A percentile compares a stretch with the other conserved stretches of the same genome.
Conservation (phyloP, 352 stramenopile genomes). For the Globisporangium nagaii region DNA sequence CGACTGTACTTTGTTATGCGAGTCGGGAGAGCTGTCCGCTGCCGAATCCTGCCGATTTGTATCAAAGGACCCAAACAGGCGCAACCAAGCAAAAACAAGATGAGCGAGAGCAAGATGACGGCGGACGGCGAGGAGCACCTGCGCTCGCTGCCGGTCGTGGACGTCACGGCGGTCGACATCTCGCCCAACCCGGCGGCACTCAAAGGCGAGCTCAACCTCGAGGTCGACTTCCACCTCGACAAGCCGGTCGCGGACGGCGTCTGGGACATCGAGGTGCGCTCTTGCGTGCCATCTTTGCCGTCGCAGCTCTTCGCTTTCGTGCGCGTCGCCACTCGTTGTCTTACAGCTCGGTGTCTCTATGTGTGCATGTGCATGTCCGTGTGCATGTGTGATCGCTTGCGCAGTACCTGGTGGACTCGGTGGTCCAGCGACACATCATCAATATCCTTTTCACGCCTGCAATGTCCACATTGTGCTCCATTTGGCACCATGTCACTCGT, state of each 20-base stretch:
- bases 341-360: neutral
- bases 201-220: conserved; percentile 69
- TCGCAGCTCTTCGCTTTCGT: neutral
- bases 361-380: neutral
- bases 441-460: conserved; percentile 66
- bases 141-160: conserved; percentile 40
- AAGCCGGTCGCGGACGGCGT: conserved; percentile 52
- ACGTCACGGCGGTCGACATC: conserved; percentile 73
- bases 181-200: conserved; percentile 78
- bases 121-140: conserved; percentile 36
- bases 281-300: neutral
- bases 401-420: conserved; percentile 82
- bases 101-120: conserved; percentile 69
- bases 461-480: too few relatives aligned
- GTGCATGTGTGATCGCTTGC: neutral
- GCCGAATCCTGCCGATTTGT: too few relatives aligned
- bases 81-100: conserved; percentile 16
- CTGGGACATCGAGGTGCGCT: conserved; percentile 72
- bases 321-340: neutral
- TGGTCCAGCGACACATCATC: conserved; percentile 83
- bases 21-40: too few relatives aligned
- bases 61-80: neutral
- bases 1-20: too few relatives aligned
- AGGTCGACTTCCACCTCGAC: conserved; percentile 76
- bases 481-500: conserved; percentile 1